These are phyloP conservation scores for Exophiala bonariae DNA, from an alignment of 2,329 filamentous ascomycete genomes.

Conservation along the genomic window DNA sequence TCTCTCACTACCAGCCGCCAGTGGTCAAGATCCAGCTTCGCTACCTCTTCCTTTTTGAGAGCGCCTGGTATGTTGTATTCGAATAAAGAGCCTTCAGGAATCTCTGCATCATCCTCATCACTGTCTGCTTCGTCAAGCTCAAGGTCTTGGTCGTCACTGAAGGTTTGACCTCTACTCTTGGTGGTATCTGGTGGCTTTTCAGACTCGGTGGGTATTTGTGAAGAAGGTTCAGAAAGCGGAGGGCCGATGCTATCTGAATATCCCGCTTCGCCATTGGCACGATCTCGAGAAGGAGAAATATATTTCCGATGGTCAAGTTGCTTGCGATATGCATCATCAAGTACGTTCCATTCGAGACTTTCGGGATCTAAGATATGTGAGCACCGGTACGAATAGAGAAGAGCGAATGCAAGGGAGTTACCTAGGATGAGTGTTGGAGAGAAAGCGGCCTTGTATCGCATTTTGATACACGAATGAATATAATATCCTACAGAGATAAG, in stretches of 20 bases:
- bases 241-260: no score
- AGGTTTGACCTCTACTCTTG: constrained; percentile 18
- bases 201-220: constrained; percentile 17
- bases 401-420: constrained; percentile 30
- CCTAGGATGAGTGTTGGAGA: constrained; percentile 50
- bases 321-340: constrained; percentile 41
- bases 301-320: constrained; percentile 45
- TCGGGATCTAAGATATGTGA: constrained; percentile 42
- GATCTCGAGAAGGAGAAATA: constrained; percentile 45
- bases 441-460: constrained; percentile 52
- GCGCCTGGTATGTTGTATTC: constrained; percentile 48
- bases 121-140: constrained; percentile 26
- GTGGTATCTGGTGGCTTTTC: constrained; percentile 13
- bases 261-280: constrained; percentile 11
- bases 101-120: constrained; percentile 39
- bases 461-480: constrained; percentile 58
- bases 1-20: constrained; percentile 45
- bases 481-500: constrained; percentile 52
- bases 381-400: not conserved
- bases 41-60: constrained; percentile 42
- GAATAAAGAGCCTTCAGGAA: constrained; percentile 40
- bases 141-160: constrained; percentile 27
- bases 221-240: no score
- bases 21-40: constrained; percentile 43
- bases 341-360: constrained; percentile 44